Conservation (phyloP, 345 rosid genomes). For the Rubroshorea leprosula region DNA sequence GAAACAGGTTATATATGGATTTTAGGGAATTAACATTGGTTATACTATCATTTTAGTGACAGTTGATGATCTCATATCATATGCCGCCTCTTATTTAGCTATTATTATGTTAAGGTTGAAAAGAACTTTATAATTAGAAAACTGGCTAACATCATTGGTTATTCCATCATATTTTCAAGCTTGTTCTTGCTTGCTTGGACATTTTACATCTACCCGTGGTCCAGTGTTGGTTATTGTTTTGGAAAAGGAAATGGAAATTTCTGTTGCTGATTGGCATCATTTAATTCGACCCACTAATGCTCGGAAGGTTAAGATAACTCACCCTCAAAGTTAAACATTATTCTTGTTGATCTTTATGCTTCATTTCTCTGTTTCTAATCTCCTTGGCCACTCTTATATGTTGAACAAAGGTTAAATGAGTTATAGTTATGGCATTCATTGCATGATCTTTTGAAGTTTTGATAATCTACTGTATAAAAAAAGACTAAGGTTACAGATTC, state of each 20-base stretch:
- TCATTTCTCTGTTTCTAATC: background rate
- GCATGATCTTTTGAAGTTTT: background rate
- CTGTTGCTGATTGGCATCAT: conserved; percentile 73
- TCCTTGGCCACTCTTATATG: background rate
- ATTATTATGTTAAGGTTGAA: background rate
- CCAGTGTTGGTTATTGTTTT: conserved; percentile 70
- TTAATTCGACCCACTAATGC: conserved; percentile 81
- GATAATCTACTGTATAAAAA: background rate
- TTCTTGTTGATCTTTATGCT: conserved; percentile 6
- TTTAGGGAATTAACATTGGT: too few relatives aligned
- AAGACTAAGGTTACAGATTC: too few relatives aligned
- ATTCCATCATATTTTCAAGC: background rate
- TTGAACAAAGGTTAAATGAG: too few relatives aligned
- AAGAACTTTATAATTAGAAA: background rate
- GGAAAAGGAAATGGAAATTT: conserved; percentile 79
- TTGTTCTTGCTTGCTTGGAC: conserved; percentile 6
- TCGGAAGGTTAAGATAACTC: conserved; percentile 54
- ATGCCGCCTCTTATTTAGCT: background rate
- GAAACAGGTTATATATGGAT: background rate
- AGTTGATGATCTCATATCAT: background rate
- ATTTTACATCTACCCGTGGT: conserved; percentile 38
- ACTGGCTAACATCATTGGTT: background rate
- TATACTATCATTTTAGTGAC: background rate
- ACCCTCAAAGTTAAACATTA: conserved; percentile 54
- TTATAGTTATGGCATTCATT: background rate